phyloP scores from a whole-genome alignment of 257 asterid genomes.

The Cruciata laevipes region DNA sequence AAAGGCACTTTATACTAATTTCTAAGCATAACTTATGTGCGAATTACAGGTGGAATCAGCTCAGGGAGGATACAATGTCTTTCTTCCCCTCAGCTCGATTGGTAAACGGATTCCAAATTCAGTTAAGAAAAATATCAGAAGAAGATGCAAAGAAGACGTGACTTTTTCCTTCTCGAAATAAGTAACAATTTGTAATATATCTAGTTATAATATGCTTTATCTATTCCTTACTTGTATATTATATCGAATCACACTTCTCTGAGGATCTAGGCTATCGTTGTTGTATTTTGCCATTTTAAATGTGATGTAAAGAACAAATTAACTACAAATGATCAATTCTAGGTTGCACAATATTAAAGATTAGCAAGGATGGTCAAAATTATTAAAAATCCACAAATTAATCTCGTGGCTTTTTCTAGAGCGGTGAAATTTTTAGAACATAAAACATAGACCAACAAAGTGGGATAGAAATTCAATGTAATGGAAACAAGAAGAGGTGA shows the following conservation, averaged over 20 bases:
- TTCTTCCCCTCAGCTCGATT: conserved; percentile 90
- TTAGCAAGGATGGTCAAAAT: neutral
- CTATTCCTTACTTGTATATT: neutral
- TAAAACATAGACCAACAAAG: neutral
- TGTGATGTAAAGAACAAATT: neutral
- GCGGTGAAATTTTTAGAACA: neutral
- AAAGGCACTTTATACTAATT: neutral
- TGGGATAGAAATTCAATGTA: neutral
- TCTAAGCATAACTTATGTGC: neutral
- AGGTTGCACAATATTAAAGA: neutral
- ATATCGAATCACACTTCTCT: neutral
- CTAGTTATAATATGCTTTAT: neutral
- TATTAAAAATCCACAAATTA: neutral
- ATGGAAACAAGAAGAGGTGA: neutral
- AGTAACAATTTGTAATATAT: neutral
- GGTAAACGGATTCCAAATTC: conserved; percentile 81
- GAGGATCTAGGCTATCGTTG: neutral
- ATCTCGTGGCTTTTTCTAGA: neutral
- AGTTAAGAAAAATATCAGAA: conserved; percentile 30
- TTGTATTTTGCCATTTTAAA: neutral
- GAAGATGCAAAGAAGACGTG: conserved; percentile 1
- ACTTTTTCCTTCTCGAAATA: neutral
- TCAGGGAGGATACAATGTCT: conserved; percentile 74
- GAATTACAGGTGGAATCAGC: conserved; percentile 64
- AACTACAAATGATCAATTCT: neutral